Evolutionary conservation across 768 basidiomycete species (phyloP).

Genomic region (Gyrodon lividus): DNA sequence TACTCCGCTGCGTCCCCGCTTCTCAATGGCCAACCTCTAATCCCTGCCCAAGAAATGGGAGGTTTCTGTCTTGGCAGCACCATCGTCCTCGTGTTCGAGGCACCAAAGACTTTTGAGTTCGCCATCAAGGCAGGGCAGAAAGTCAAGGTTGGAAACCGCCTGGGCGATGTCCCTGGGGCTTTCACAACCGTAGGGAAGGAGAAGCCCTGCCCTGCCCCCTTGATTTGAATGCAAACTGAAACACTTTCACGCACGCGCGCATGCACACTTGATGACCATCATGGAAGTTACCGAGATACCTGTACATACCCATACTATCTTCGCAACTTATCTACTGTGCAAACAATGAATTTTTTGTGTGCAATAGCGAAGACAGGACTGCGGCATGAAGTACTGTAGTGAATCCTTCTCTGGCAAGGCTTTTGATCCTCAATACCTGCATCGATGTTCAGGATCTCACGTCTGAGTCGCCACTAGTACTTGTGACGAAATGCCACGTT

Average conservation of each 20-base stretch:
- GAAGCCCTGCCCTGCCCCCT: conserved; percentile 17
- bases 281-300: conserved; percentile 11
- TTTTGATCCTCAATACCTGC: too few species aligned
- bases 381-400: too few species aligned
- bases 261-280: conserved; percentile 1
- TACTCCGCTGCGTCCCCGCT: conserved; percentile 83
- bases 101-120: conserved; percentile 82
- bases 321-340: conserved; percentile 2
- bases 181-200: conserved; percentile 29
- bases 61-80: conserved; percentile 95
- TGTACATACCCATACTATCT: conserved; percentile 17
- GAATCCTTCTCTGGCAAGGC: too few species aligned
- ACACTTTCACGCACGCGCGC: neutral
- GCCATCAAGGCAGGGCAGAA: conserved; percentile 73
- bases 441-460: too few species aligned
- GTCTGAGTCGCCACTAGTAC: too few species aligned
- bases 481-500: too few species aligned
- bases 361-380: neutral
- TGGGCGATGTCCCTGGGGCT: conserved; percentile 54
- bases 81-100: conserved; percentile 96
- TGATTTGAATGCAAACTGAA: neutral
- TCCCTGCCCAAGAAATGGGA: conserved; percentile 92
- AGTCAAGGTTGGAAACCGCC: conserved; percentile 79
- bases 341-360: too few species aligned
- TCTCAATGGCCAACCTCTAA: conserved; percentile 84